phyloP scores from a whole-genome alignment of 257 asterid species.

The Solanum neorickii region DNA sequence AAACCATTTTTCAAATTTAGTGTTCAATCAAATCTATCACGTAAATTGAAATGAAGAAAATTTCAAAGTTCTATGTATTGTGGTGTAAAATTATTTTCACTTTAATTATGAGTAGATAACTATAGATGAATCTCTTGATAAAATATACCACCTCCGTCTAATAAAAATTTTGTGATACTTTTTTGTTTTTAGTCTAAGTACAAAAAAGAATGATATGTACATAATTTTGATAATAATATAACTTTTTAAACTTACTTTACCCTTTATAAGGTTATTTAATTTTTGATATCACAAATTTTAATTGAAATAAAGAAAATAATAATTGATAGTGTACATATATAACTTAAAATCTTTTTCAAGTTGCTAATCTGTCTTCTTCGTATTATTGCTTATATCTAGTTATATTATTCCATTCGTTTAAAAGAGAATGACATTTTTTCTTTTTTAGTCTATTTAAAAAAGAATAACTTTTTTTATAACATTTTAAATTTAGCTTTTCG shows the following conservation, averaged over 20 bases:
- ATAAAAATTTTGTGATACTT: not conserved
- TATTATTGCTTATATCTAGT: no score
- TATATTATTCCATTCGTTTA: no score
- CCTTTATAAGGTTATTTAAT: not conserved
- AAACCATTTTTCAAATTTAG: not conserved
- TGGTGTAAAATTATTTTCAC: not conserved
- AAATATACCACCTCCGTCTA: not conserved
- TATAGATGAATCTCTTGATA: not conserved
- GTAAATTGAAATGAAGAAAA: not conserved
- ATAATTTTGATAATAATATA: not conserved
- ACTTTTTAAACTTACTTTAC: not conserved
- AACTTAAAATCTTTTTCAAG: not conserved
- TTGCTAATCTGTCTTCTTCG: no score
- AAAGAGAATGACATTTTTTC: no score
- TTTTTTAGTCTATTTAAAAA: no score
- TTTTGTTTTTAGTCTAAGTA: no score
- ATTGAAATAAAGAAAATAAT: not conserved
- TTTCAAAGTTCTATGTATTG: not conserved
- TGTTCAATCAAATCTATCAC: no score
- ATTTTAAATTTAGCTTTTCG: no score
- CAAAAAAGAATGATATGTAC: not conserved
- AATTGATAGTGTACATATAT: not conserved
- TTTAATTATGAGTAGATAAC: not conserved
- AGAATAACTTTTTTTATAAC: no score
- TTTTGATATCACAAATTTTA: not conserved